Evolutionary conservation across 257 asterid genomes (phyloP).

Genomic region (Plantago ovata): DNA sequence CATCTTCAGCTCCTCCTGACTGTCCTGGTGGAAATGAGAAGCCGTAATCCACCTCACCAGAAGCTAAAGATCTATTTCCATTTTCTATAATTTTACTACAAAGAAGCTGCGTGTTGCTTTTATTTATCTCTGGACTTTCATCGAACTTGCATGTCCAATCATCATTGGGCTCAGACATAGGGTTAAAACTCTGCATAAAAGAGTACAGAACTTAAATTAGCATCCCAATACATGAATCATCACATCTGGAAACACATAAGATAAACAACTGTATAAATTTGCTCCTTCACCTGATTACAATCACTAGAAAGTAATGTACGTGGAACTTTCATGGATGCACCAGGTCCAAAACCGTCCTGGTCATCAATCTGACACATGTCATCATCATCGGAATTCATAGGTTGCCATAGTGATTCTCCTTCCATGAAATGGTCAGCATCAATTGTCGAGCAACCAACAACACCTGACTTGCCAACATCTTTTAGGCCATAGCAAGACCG

Average conservation of each 20-base stretch:
- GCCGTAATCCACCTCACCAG: constrained; percentile 32
- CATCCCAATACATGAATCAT: not conserved
- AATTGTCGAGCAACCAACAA: constrained; percentile 42
- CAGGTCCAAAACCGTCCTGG: constrained; percentile 47
- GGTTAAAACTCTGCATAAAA: constrained; percentile 69
- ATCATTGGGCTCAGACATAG: constrained; percentile 68
- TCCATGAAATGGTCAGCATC: constrained; percentile 43
- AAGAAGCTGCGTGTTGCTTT: constrained; percentile 27
- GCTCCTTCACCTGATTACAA: constrained; percentile 48
- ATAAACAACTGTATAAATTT: constrained; percentile 10
- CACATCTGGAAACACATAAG: constrained; percentile 10
- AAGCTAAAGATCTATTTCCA: constrained; percentile 25
- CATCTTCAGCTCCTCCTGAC: constrained; percentile 46
- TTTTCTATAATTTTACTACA: constrained; percentile 29
- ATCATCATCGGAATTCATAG: constrained; percentile 55
- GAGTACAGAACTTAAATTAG: constrained; percentile 13
- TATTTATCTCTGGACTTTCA: constrained; percentile 44
- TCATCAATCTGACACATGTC: constrained; percentile 64
- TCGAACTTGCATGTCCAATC: constrained; percentile 60
- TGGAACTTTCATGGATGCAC: constrained; percentile 36
- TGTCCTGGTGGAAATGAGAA: constrained; percentile 51
- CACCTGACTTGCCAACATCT: constrained; percentile 32
- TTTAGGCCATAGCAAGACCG: constrained; percentile 55
- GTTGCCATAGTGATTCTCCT: constrained; percentile 48
- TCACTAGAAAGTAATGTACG: constrained; percentile 37